Conservation (phyloP, 2,329 filamentous ascomycete species). For the Graphilbum ipis-grandicollis region DNA sequence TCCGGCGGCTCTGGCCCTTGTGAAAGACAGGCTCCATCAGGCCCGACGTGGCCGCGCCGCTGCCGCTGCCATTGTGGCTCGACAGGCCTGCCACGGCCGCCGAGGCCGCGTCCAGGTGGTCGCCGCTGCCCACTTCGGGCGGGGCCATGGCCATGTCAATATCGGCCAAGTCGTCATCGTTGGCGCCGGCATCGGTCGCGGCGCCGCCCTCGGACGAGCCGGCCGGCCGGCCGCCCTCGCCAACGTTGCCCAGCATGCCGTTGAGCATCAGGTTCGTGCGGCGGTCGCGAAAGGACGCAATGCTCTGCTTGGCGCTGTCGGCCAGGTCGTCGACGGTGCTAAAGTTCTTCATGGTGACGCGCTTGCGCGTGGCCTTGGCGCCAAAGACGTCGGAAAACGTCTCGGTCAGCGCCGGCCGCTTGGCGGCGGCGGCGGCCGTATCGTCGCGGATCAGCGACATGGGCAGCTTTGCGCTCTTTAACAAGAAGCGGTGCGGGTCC, state of each 20-base stretch:
- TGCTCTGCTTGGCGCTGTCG: constrained; percentile 60
- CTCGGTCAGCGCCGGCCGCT: constrained; percentile 26
- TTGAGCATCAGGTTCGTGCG: constrained; percentile 47
- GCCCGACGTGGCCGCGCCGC: constrained; percentile 27
- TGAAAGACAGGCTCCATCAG: constrained; percentile 74
- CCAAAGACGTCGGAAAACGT: constrained; percentile 80
- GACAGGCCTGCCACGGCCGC: too few species aligned
- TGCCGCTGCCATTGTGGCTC: background rate
- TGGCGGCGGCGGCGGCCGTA: constrained; percentile 42
- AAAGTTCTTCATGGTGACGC: constrained; percentile 51
- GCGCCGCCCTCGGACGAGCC: too few species aligned
- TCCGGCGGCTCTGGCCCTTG: constrained; percentile 88
- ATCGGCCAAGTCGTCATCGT: constrained; percentile 39
- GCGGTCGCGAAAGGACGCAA: constrained; percentile 66
- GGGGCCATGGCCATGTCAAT: constrained; percentile 17
- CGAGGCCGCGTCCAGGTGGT: constrained; percentile 14
- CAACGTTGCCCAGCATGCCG: constrained; percentile 34
- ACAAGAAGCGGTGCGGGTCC: constrained; percentile 84
- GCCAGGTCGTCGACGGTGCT: constrained; percentile 69
- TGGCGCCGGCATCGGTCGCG: constrained; percentile 27
- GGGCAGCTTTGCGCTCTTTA: constrained; percentile 93
- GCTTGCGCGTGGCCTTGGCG: constrained; percentile 80
- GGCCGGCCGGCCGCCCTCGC: background rate
- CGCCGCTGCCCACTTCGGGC: constrained; percentile 6
- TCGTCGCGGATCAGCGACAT: constrained; percentile 84